phyloP scores from a whole-genome alignment of 441 rosid genomes.

The Erysimum cheiri region DNA sequence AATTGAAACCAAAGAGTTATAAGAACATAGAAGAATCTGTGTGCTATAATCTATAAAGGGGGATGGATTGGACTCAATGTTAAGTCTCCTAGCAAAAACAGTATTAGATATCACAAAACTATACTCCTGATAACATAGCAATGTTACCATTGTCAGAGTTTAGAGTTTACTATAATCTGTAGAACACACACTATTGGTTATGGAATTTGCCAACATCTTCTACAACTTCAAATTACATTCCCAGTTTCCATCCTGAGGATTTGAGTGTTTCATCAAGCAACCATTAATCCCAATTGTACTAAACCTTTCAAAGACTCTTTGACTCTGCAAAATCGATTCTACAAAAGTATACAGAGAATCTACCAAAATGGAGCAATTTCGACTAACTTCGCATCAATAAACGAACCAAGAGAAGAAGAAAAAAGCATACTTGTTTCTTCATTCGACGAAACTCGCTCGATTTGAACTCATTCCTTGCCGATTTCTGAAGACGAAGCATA shows the following conservation, averaged over 20 bases:
- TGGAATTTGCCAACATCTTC: not conserved
- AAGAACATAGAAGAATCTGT: not conserved
- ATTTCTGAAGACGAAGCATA: conserved; percentile 87
- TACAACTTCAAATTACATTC: conserved; percentile 1
- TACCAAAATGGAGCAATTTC: conserved; percentile 5
- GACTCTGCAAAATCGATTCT: not conserved
- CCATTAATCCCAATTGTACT: not conserved
- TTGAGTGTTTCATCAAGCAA: conserved; percentile 3
- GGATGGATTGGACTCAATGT: not conserved
- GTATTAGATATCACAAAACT: not conserved
- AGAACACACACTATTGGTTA: conserved; percentile 17
- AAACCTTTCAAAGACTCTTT: not conserved
- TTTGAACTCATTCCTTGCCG: conserved; percentile 85
- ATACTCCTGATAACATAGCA: not conserved
- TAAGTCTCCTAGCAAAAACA: conserved; percentile 4
- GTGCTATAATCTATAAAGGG: conserved; percentile 3
- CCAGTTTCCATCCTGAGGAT: not conserved
- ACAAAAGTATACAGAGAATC: not conserved
- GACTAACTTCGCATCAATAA: not conserved
- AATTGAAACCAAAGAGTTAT: too few relatives aligned
- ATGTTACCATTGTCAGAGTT: not conserved
- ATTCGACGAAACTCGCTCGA: conserved; percentile 87
- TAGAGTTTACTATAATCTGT: not conserved
- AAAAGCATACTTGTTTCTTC: conserved; percentile 75
- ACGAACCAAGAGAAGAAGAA: not conserved